Evolutionary conservation across 495 filamentous ascomycete genomes (phyloP), one percentile per base, ranked within the genome.

Genomic region (Trichoderma gamsii): DNA sequence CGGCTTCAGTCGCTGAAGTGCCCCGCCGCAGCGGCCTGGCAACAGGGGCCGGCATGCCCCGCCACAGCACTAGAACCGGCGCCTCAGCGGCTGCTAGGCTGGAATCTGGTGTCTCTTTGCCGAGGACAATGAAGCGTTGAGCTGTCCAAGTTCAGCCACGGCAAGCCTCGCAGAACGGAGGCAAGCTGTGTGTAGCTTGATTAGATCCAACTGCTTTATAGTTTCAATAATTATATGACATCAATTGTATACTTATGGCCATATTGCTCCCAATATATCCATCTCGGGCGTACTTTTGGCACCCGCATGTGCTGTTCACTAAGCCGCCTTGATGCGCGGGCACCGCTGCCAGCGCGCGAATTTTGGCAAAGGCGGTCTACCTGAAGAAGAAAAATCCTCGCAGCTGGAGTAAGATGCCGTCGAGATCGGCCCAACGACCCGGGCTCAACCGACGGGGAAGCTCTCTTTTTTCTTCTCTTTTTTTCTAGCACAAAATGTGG

Each of bases 341-440:
- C 18, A 18, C 56, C 27, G 23, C 56, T 56, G 44, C 15, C 51
- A n/a, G 51, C 51, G 56, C 56, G 56, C 56, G 56, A 61, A 61
- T 61, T 61, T 61, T 32, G 12, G 56, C 56, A 18, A 32, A 61
- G 56, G 56, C 56, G 56, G 56, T 61, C 56, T 61, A 61, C 56
- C 7, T 25, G 9, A 13, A 15, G 13, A 18, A 16, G 15, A 49
- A 49, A 49, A 16, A 49, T 38, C 35, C 35, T 38, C 35, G 44
- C 4, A 49, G n/a, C 44, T n/a, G 15, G n/a, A 16, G 44, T n/a
- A 52, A 32, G 16, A 18, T 16, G 23, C 56, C 56, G 56, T 61
- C 56, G 56, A 61, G 56, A 61, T 61, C 56, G 56, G 56, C 56
- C 56, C 56, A 61, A 61, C 13, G 56, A 61, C 56, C 56, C 56